phyloP scores from a whole-genome alignment of 2,329 filamentous ascomycete species.

The Neonectria coccinea region DNA sequence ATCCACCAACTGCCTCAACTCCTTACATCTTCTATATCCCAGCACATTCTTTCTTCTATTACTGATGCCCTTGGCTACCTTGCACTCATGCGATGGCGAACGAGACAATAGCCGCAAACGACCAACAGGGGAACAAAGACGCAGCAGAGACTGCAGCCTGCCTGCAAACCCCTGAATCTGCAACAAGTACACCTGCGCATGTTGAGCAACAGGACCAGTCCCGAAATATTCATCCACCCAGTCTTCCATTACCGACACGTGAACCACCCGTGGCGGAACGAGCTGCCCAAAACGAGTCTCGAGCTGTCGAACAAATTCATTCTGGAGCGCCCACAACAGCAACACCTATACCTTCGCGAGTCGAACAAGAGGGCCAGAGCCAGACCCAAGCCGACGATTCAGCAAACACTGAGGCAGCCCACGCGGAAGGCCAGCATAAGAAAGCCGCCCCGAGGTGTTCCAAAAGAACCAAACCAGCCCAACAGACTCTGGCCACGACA shows the following conservation, averaged over 20 bases:
- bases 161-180: neutral
- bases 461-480: constrained; percentile 13
- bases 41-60: too few species aligned
- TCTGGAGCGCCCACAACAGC: neutral
- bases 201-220: neutral
- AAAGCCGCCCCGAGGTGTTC: neutral
- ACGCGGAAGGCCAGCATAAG: too few species aligned
- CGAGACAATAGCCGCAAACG: neutral
- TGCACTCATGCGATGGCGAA: neutral
- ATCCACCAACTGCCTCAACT: neutral
- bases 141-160: neutral
- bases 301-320: neutral
- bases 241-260: neutral
- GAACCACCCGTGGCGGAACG: too few species aligned
- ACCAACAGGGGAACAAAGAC: neutral
- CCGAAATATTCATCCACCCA: neutral
- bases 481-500: constrained; percentile 2
- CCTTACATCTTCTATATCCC: neutral
- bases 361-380: neutral
- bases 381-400: neutral
- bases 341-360: neutral
- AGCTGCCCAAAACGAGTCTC: neutral
- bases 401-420: neutral
- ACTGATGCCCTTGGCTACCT: too few species aligned
- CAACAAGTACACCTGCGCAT: neutral